Evolutionary conservation across 352 stramenopile species (phyloP), one percentile per base, ranked within the genome.

Genomic region (Globisporangium spiculum): DNA sequence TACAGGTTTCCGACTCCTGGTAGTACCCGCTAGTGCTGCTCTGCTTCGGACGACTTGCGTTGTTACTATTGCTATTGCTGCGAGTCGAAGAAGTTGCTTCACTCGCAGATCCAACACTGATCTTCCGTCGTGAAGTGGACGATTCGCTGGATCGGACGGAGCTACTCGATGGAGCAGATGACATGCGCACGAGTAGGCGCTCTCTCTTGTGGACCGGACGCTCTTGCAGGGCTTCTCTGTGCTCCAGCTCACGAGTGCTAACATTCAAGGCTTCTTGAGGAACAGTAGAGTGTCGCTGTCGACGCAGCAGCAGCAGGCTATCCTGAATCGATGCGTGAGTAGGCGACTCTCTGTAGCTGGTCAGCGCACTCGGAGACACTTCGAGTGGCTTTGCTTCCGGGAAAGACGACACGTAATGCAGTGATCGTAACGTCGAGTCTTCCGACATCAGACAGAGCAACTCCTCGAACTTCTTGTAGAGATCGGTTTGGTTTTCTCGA

Each of bases 381-480:
- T 46, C 55, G 32, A 73, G 56, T 4, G 86, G 83, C 20, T 65
- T 83, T 0, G 73, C 74, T 20, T 92, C 84, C 0, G 80, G 75
- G 50, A 87, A 92, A 32, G 86, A 84, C 3, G 84, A 77, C 12
- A 86, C 86, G 44, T 93, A 96, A 26, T 96, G 88, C 48, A 93
- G 57, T 10, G 81, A 82, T 22, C 86, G 77, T 22, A 92, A 63
- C 1, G 83, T 82, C 22, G 64, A 34, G 56, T 96, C 86, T 58
- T 92, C 83, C 0, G 86, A 92, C 46, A 96, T 74, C 9, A 91
- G 20, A 12, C 71, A 74, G 12, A 92, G 70, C 61, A 91, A 80
- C 12, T 83, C 72, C 41, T 93, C 78, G 66, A 93, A 93, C 27
- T 80, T 80, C 30, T 61, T 54, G 59, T 88, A 93, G 52, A 96